Percentiles rank a stretch among this genome's conserved stretches.
phyloP scores from a whole-genome alignment of 2,329 filamentous ascomycete genomes.

The Ceratocystis destructans region DNA sequence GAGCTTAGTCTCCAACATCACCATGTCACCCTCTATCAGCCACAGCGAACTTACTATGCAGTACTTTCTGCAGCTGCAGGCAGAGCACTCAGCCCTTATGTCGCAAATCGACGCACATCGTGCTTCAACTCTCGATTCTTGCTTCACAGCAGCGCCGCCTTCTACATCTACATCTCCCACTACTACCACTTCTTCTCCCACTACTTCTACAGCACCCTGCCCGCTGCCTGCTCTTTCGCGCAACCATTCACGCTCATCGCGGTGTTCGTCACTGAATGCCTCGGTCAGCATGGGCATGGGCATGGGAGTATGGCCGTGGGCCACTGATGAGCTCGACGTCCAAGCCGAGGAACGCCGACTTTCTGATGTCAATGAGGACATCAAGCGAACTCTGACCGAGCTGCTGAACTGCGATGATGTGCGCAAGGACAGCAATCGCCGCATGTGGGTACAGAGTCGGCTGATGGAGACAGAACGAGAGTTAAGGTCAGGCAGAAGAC shows the following conservation, averaged over 20 bases:
- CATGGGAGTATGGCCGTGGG: slow-evolving; percentile 1
- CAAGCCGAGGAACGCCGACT: slow-evolving; percentile 37
- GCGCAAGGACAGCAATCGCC: slow-evolving; percentile 37
- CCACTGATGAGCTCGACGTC: slow-evolving; percentile 29
- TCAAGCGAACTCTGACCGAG: slow-evolving; percentile 48
- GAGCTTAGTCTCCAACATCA: neutral
- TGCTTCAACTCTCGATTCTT: neutral
- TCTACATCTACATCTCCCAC: neutral
- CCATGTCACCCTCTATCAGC: slow-evolving; percentile 11
- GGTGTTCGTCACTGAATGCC: slow-evolving; percentile 8
- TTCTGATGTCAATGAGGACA: slow-evolving; percentile 44
- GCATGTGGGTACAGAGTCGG: slow-evolving; percentile 45
- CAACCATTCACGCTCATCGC: neutral
- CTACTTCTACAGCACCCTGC: slow-evolving; percentile 43
- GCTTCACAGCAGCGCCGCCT: neutral
- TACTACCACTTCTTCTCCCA: slow-evolving; percentile 26
- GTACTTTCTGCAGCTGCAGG: slow-evolving; percentile 40
- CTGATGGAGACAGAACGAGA: slow-evolving; percentile 49
- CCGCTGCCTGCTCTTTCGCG: slow-evolving; percentile 26
- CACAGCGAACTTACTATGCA: slow-evolving; percentile 37
- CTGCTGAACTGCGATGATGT: slow-evolving; percentile 47
- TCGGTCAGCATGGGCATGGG: slow-evolving; percentile 5
- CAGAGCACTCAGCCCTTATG: slow-evolving; percentile 40
- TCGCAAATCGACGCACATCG: slow-evolving; percentile 34
- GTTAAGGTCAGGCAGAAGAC: slow-evolving; percentile 38